Evolutionary conservation across 2,329 filamentous ascomycete species (phyloP).

Genomic region (Ophiostoma pallidulum): DNA sequence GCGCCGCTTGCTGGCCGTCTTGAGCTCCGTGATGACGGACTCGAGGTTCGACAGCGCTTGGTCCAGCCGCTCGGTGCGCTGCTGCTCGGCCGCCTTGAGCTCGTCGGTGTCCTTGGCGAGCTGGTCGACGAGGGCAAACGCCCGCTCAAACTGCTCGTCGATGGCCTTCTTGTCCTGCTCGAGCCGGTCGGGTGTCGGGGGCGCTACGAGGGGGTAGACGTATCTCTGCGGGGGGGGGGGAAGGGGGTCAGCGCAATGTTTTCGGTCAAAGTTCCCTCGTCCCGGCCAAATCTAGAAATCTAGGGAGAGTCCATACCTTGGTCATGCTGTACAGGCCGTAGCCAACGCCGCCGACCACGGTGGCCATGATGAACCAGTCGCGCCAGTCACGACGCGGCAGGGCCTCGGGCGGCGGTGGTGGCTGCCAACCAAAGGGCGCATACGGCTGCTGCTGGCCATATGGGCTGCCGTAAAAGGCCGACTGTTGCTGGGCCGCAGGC

Average conservation of each 20-base stretch:
- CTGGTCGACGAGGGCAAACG: constrained; percentile 86
- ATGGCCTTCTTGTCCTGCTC: constrained; percentile 91
- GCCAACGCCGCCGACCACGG: constrained; percentile 77
- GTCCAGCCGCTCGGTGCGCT: constrained; percentile 76
- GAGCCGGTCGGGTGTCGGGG: constrained; percentile 85
- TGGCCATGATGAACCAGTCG: constrained; percentile 99
- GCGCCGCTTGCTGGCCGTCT: constrained; percentile 67
- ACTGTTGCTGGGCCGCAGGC: constrained; percentile 28
- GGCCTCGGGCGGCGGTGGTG: constrained; percentile 39
- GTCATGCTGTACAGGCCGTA: constrained; percentile 84
- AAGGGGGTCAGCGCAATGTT: not conserved
- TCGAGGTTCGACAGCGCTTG: constrained; percentile 75
- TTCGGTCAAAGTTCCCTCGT: too few relatives aligned
- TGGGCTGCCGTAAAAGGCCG: constrained; percentile 37
- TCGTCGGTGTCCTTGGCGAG: constrained; percentile 80
- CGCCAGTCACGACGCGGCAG: constrained; percentile 84
- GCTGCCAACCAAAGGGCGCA: constrained; percentile 47
- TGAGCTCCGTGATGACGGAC: constrained; percentile 69
- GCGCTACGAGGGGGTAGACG: constrained; percentile 79
- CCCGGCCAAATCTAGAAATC: too few relatives aligned
- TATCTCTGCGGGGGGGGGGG: constrained; percentile 54
- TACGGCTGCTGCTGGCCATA: constrained; percentile 35
- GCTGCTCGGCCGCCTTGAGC: constrained; percentile 77
- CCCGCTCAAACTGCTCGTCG: constrained; percentile 86
- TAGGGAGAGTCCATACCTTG: constrained; percentile 48